Conservation (phyloP, 768 basidiomycete species). For the Ephemerocybe angulata region DNA sequence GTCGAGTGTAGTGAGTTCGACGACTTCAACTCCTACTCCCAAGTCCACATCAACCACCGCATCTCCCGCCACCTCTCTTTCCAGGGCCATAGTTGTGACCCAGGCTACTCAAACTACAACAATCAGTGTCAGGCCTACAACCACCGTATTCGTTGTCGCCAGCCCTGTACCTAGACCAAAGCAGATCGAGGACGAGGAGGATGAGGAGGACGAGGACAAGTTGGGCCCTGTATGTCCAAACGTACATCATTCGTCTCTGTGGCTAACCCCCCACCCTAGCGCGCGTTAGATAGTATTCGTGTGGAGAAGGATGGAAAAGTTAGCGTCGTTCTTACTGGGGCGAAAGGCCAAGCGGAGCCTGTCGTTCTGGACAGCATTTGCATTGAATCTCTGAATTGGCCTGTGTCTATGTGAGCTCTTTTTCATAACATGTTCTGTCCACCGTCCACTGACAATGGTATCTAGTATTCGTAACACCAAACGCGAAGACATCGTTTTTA, state of each 20-base stretch:
- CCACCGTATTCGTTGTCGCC: slow-evolving; percentile 10
- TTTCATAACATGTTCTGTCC: neutral
- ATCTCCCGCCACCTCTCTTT: neutral
- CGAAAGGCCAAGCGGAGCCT: slow-evolving; percentile 23
- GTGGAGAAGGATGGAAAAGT: neutral
- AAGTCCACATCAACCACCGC: slow-evolving; percentile 6
- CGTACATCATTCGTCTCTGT: too few relatives aligned
- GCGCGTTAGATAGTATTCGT: neutral
- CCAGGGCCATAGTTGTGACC: neutral
- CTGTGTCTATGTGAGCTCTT: slow-evolving; percentile 55
- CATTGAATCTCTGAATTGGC: slow-evolving; percentile 64
- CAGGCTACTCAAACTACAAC: too few relatives aligned
- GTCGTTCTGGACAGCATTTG: slow-evolving; percentile 46
- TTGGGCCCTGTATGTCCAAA: too few relatives aligned
- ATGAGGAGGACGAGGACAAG: slow-evolving; percentile 7
- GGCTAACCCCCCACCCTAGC: neutral
- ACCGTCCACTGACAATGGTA: slow-evolving; percentile 5
- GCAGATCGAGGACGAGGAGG: slow-evolving; percentile 13
- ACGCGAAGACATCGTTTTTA: slow-evolving; percentile 75
- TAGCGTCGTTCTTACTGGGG: slow-evolving; percentile 19
- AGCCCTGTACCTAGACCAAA: slow-evolving; percentile 3
- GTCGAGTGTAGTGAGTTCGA: neutral
- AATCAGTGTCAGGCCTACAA: slow-evolving; percentile 4
- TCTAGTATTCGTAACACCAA: slow-evolving; percentile 65
- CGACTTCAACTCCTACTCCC: neutral